Evolutionary conservation across 129 eudicot genomes (phyloP).

Genomic region (Dittrichia graveolens): DNA sequence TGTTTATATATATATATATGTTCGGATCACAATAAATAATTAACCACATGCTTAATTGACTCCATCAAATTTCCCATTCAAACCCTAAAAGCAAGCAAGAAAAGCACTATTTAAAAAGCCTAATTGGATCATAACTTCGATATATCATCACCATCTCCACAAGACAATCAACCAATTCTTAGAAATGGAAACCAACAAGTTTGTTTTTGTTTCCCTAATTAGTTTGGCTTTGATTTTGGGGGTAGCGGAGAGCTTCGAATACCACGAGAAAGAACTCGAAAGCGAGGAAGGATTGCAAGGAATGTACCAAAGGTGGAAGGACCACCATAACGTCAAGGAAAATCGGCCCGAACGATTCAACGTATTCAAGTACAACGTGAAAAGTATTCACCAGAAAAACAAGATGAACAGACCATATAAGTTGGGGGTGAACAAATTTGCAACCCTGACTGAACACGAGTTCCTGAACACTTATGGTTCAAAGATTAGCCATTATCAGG

Average conservation of each 20-base stretch:
- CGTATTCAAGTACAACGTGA: constrained; percentile 62
- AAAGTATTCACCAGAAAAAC: constrained; percentile 53
- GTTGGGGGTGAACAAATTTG: constrained; percentile 68
- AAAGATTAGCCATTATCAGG: constrained; percentile 34
- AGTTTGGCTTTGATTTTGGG: constrained; percentile 42
- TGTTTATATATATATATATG: too few species aligned
- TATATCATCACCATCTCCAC: too few species aligned
- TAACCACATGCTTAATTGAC: too few species aligned
- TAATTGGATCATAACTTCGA: too few species aligned
- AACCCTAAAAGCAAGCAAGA: too few species aligned
- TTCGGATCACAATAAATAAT: too few species aligned
- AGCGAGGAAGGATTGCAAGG: constrained; percentile 54
- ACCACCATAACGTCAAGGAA: constrained; percentile 53
- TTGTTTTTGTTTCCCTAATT: constrained; percentile 27
- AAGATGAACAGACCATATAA: constrained; percentile 77
- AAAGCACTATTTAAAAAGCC: background rate
- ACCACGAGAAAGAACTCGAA: constrained; percentile 64
- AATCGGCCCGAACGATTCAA: constrained; percentile 43
- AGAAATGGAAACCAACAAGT: constrained; percentile 37
- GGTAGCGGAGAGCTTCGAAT: constrained; percentile 53
- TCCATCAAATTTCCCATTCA: too few species aligned
- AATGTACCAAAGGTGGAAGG: constrained; percentile 79
- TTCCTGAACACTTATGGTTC: constrained; percentile 52
- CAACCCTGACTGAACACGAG: constrained; percentile 72
- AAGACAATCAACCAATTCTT: too few species aligned